A percentile compares a stretch with the other conserved stretches of the same genome.
These are phyloP conservation scores for Leucoagaricus sp. DNA, from an alignment of 1,284 basidiomycete species.

Conservation along the genomic window DNA sequence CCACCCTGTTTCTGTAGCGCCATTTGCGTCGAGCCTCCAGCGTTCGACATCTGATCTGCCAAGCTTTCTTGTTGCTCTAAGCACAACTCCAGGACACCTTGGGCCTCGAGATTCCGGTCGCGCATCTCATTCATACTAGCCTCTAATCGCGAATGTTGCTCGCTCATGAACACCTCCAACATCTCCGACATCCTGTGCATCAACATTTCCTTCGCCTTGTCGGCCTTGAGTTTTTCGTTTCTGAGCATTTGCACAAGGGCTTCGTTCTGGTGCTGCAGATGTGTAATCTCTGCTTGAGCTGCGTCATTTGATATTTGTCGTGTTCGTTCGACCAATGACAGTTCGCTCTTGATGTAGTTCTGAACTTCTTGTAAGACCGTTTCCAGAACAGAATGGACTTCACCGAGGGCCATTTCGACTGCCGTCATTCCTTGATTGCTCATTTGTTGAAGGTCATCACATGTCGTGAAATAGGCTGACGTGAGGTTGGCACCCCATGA, in stretches of 20 bases:
- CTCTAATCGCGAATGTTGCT: slow-evolving; percentile 70
- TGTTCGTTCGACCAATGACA: slow-evolving; percentile 50
- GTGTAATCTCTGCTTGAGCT: slow-evolving; percentile 60
- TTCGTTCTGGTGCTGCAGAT: slow-evolving; percentile 76
- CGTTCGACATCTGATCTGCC: not conserved
- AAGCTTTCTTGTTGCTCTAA: slow-evolving; percentile 42
- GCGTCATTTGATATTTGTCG: slow-evolving; percentile 53
- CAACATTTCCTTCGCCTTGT: slow-evolving; percentile 70
- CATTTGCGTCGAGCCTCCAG: slow-evolving; percentile 40
- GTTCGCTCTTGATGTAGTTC: slow-evolving; percentile 57
- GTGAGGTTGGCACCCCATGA: slow-evolving; percentile 57
- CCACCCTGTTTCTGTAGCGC: slow-evolving; percentile 46
- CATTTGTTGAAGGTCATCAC: slow-evolving; percentile 11
- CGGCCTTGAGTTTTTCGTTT: slow-evolving; percentile 64
- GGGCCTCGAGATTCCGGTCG: slow-evolving; percentile 54
- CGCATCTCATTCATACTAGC: slow-evolving; percentile 57
- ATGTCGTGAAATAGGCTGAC: slow-evolving; percentile 46
- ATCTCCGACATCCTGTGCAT: slow-evolving; percentile 72
- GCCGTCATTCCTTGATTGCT: slow-evolving; percentile 26
- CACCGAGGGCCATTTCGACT: slow-evolving; percentile 55
- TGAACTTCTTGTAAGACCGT: slow-evolving; percentile 59
- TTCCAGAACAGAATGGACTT: slow-evolving; percentile 59
- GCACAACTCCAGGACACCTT: slow-evolving; percentile 51
- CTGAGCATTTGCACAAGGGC: slow-evolving; percentile 63
- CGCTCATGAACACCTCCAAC: slow-evolving; percentile 68